Evolutionary conservation across 2,329 filamentous ascomycete genomes (phyloP).

Genomic region (Arthrinium phaeospermum): DNA sequence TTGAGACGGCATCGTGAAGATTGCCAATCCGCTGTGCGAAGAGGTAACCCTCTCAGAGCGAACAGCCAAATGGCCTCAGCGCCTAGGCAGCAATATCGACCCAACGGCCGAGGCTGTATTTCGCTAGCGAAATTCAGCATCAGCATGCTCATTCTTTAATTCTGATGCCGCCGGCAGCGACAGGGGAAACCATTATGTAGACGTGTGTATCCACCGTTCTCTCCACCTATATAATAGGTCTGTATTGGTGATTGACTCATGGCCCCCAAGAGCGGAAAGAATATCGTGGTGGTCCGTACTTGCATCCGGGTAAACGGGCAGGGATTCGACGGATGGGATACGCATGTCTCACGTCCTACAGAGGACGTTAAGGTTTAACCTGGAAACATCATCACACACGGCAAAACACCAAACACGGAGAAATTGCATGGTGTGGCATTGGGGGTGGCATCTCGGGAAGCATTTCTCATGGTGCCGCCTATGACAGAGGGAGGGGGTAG

Average conservation of each 20-base stretch:
- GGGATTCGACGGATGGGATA: not conserved
- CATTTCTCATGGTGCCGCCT: not conserved
- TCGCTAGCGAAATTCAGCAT: not conserved
- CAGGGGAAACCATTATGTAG: not conserved
- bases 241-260: slow-evolving; percentile 5
- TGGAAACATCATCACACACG: not conserved
- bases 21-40: not conserved
- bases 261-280: not conserved
- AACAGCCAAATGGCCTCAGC: not conserved
- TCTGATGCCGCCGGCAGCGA: not conserved
- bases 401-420: not conserved
- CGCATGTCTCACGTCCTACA: not conserved
- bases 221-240: slow-evolving; percentile 4
- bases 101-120: not conserved
- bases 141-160: not conserved
- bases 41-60: not conserved
- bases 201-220: not conserved
- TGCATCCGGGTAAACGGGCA: not conserved
- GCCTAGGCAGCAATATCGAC: too few species aligned
- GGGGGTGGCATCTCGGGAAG: not conserved
- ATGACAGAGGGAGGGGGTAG: not conserved
- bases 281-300: not conserved
- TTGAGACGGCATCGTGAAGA: not conserved
- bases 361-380: not conserved
- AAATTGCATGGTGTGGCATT: not conserved